Percentiles rank a stretch among this genome's conserved stretches.
Conservation (phyloP, 306 rosid genomes). For the Begonia masoniana region DNA sequence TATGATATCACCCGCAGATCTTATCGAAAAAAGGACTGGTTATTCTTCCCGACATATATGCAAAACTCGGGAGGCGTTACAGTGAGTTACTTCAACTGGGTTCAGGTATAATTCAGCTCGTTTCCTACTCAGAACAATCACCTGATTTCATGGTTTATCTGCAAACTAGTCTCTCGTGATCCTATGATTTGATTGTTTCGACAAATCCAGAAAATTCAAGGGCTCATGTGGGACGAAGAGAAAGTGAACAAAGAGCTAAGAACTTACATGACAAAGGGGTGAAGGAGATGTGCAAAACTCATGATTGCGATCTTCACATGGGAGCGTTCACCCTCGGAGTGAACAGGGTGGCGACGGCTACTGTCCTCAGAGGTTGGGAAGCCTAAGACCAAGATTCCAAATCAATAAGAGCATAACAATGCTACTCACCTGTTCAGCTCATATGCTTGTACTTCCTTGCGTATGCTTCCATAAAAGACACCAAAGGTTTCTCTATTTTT, state of each 20-base stretch:
- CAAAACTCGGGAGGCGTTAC: constrained; percentile 48
- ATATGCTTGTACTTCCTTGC: too few relatives aligned
- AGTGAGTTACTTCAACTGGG: constrained; percentile 55
- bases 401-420: too few relatives aligned
- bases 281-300: constrained; percentile 55
- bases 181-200: not conserved
- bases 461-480: too few relatives aligned
- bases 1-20: constrained; percentile 23
- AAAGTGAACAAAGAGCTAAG: constrained; percentile 41
- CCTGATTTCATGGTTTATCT: not conserved
- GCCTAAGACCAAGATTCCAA: too few relatives aligned
- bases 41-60: constrained; percentile 39
- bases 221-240: constrained; percentile 49
- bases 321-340: not conserved
- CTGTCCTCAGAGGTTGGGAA: too few relatives aligned
- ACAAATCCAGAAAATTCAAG: constrained; percentile 35
- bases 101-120: constrained; percentile 3
- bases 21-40: constrained; percentile 40
- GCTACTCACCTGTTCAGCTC: too few relatives aligned
- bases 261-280: constrained; percentile 40
- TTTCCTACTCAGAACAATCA: too few relatives aligned
- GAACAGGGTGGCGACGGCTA: too few relatives aligned
- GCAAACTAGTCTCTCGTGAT: too few relatives aligned
- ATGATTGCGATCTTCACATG: constrained; percentile 41
- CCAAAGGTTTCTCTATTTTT: too few relatives aligned